Evolutionary conservation across 176 grass and related monocot genomes (phyloP).

Genomic region (Bothriochloa decipiens): DNA sequence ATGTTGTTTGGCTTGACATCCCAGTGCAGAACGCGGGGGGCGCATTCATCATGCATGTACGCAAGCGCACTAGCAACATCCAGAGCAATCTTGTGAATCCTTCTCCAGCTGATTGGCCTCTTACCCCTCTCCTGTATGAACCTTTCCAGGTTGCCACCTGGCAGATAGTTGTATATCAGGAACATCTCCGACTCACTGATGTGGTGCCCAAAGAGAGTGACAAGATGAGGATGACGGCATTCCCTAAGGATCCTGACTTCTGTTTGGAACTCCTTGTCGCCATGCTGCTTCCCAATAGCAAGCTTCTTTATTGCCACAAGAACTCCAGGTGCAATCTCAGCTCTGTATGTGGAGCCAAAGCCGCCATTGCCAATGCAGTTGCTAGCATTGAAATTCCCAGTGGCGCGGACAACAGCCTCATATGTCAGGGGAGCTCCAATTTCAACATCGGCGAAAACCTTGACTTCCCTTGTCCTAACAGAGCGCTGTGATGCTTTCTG

Average conservation of each 20-base stretch:
- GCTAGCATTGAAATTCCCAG: constrained; percentile 78
- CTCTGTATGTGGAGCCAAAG: constrained; percentile 86
- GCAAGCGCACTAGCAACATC: constrained; percentile 80
- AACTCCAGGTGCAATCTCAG: constrained; percentile 78
- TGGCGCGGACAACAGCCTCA: constrained; percentile 66
- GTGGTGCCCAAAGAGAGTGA: constrained; percentile 85
- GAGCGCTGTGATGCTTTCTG: constrained; percentile 31
- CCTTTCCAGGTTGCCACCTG: constrained; percentile 84
- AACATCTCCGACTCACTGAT: constrained; percentile 80
- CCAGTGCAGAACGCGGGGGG: constrained; percentile 76
- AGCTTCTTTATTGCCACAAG: constrained; percentile 93
- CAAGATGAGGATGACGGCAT: constrained; percentile 78
- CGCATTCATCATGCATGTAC: constrained; percentile 71
- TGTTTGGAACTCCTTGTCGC: constrained; percentile 74
- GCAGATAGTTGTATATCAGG: constrained; percentile 90
- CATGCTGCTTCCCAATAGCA: constrained; percentile 74
- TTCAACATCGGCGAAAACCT: constrained; percentile 65
- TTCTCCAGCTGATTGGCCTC: constrained; percentile 71
- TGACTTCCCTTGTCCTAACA: constrained; percentile 60
- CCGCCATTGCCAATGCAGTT: constrained; percentile 88
- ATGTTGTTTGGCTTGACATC: constrained; percentile 97
- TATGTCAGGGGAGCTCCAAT: constrained; percentile 70
- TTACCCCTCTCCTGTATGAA: constrained; percentile 76
- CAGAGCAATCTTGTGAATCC: constrained; percentile 89
- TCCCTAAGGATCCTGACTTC: constrained; percentile 78